A percentile compares a stretch with the other conserved stretches of the same genome.
Conservation (phyloP, 768 basidiomycete species). For the Crassisporium funariophilum region DNA sequence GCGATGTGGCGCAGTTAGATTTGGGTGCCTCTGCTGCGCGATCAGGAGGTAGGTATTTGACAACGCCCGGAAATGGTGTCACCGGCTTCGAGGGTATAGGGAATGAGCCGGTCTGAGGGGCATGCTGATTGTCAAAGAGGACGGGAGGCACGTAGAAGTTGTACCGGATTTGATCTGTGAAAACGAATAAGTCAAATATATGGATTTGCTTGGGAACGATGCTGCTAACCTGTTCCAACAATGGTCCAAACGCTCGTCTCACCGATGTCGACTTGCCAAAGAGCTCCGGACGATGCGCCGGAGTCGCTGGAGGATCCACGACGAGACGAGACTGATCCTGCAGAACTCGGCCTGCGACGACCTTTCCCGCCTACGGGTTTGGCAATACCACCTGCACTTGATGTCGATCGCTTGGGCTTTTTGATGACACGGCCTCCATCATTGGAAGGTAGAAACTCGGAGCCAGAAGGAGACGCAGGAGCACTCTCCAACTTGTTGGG, state of each 20-base stretch:
- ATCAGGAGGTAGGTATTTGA: conserved; percentile 90
- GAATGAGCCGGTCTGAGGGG: conserved; percentile 71
- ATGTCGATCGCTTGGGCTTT: conserved; percentile 66
- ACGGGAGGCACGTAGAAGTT: conserved; percentile 91
- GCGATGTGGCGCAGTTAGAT: conserved; percentile 63
- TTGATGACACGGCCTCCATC: conserved; percentile 87
- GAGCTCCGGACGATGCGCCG: conserved; percentile 73
- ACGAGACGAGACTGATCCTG: conserved; percentile 69
- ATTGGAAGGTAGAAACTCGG: conserved; percentile 68
- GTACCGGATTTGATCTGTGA: conserved; percentile 83
- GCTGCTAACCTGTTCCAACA: conserved; percentile 77
- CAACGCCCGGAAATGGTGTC: conserved; percentile 84
- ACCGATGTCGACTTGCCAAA: conserved; percentile 90
- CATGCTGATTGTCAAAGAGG: conserved; percentile 78
- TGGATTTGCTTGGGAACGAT: conserved; percentile 4
- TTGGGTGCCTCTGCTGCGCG: conserved; percentile 84
- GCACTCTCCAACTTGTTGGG: conserved; percentile 57
- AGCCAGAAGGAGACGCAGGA: conserved; percentile 66
- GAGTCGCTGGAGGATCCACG: conserved; percentile 69
- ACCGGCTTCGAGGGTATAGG: conserved; percentile 81
- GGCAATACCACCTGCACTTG: conserved; percentile 63
- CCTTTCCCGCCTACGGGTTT: conserved; percentile 57
- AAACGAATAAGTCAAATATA: conserved; percentile 18
- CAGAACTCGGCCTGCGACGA: conserved; percentile 77
- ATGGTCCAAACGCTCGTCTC: conserved; percentile 96